Percentiles rank a stretch among this genome's conserved stretches.
Conservation (phyloP, 192 early-diverging fungal species). For the Backusella australiensis region DNA sequence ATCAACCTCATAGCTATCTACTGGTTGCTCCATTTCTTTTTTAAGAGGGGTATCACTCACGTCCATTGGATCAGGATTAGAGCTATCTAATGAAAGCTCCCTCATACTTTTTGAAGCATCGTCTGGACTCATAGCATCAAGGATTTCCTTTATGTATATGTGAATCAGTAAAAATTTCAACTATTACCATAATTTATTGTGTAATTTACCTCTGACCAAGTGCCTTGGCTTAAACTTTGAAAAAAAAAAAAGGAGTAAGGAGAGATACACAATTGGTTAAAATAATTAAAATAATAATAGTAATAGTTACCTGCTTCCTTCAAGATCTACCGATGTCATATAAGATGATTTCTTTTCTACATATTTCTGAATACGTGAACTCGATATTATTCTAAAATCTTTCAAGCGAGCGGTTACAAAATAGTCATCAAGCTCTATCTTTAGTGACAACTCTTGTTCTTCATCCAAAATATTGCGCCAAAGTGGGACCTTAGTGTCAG, state of each 20-base stretch:
- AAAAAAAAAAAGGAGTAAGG: background rate
- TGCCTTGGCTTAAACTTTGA: background rate
- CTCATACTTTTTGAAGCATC: background rate
- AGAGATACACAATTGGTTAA: background rate
- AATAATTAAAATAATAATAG: too few species aligned
- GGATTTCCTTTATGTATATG: background rate
- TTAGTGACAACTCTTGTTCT: conserved; percentile 6
- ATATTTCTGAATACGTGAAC: background rate
- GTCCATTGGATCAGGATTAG: background rate
- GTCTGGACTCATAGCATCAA: background rate
- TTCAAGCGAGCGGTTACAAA: conserved; percentile 15
- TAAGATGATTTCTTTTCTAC: background rate
- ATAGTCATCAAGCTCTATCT: conserved; percentile 14
- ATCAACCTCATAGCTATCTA: conserved; percentile 45
- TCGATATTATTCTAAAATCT: conserved; percentile 19
- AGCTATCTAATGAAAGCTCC: background rate
- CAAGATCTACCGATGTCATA: conserved; percentile 20
- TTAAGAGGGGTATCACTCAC: background rate
- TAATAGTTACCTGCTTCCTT: conserved; percentile 19
- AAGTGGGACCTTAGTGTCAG: conserved; percentile 37
- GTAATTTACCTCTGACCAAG: conserved; percentile 14
- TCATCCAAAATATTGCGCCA: conserved; percentile 66
- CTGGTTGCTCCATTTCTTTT: background rate
- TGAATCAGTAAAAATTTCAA: background rate
- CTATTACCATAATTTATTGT: background rate